Evolutionary conservation across 2,329 filamentous ascomycete genomes (phyloP).

Genomic region (Botrytis squamosa): DNA sequence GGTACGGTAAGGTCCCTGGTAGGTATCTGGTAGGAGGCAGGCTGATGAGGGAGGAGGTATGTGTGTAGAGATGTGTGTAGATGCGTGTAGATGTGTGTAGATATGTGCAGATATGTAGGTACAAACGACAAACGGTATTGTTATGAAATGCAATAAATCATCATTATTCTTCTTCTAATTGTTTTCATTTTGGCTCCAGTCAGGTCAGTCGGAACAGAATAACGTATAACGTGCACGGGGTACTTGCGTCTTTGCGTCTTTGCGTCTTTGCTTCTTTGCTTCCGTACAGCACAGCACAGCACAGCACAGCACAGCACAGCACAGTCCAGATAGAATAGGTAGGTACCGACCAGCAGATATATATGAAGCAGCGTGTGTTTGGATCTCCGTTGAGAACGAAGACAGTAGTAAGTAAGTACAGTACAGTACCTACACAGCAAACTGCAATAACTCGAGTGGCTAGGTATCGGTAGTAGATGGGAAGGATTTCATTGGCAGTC

Average conservation of each 20-base stretch:
- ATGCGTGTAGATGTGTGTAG: not conserved
- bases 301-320: not conserved
- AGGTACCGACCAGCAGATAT: not conserved
- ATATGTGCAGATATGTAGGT: not conserved
- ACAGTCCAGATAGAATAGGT: not conserved
- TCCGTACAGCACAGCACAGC: not conserved
- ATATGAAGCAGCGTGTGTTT: not conserved
- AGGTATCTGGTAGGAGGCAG: not conserved
- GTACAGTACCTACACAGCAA: not conserved
- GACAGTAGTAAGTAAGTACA: not conserved
- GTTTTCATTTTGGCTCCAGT: not conserved
- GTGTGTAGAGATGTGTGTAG: not conserved
- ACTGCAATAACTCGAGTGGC: not conserved
- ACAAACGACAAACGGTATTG: not conserved
- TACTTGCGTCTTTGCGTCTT: not conserved
- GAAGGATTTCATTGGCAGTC: no score
- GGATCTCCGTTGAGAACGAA: not conserved
- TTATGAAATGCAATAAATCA: conserved; percentile 8
- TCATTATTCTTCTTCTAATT: not conserved
- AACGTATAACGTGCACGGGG: not conserved
- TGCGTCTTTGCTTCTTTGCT: not conserved
- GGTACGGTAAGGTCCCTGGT: not conserved
- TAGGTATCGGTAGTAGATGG: not conserved
- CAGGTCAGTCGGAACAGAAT: not conserved
- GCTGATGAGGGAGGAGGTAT: not conserved